Conservation (phyloP, 805 yeast species). For the Tetrapisispora pingtungensis region DNA sequence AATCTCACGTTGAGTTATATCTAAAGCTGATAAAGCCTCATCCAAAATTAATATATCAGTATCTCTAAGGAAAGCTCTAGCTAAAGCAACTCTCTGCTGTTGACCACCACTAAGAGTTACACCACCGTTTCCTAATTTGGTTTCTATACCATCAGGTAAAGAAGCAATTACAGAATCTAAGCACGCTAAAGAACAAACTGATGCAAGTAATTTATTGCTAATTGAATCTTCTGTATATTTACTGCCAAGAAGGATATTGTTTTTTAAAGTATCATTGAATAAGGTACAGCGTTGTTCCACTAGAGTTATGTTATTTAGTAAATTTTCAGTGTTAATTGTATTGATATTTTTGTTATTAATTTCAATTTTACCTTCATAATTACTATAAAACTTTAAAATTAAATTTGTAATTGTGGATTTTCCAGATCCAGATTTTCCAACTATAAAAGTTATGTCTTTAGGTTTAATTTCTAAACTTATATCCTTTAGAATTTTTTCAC, state of each 20-base stretch:
- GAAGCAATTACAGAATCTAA: conserved; percentile 39
- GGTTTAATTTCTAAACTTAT: conserved; percentile 39
- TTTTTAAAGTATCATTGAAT: conserved; percentile 51
- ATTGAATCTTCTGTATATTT: conserved; percentile 13
- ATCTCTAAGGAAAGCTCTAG: conserved; percentile 68
- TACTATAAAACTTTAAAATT: conserved; percentile 47
- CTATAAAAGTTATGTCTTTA: conserved; percentile 46
- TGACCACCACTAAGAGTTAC: conserved; percentile 80
- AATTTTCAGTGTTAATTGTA: conserved; percentile 38
- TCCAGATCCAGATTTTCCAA: conserved; percentile 90
- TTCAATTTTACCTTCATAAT: conserved; percentile 43
- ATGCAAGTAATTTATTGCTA: conserved; percentile 18
- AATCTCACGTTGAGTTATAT: conserved; percentile 36
- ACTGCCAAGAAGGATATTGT: conserved; percentile 53
- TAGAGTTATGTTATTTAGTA: conserved; percentile 53
- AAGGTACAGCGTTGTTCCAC: conserved; percentile 64
- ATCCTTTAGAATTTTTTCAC: conserved; percentile 37
- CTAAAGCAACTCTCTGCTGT: conserved; percentile 70
- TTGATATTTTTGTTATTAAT: conserved; percentile 45
- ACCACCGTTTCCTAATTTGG: conserved; percentile 39
- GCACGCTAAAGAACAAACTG: conserved; percentile 44
- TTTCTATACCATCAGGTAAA: conserved; percentile 47
- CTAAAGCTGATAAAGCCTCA: conserved; percentile 80
- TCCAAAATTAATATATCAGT: conserved; percentile 73
- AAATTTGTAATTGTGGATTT: conserved; percentile 73